phyloP scores from a whole-genome alignment of 352 stramenopile genomes.

The Globisporangium alternatum region DNA sequence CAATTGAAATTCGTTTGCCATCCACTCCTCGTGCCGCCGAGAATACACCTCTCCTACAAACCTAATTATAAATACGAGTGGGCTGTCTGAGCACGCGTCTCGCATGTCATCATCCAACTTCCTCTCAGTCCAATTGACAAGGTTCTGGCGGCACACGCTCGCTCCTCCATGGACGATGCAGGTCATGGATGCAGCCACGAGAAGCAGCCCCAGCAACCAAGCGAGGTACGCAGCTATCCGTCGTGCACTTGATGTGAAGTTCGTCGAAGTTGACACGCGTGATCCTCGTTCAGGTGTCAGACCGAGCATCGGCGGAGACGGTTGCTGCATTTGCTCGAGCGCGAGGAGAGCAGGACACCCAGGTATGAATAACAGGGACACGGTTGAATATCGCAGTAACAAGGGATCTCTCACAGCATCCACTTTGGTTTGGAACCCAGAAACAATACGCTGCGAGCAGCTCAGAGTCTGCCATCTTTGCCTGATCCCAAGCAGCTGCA shows the following conservation, averaged over 20 bases:
- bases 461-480: conserved; percentile 37
- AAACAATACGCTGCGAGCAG: conserved; percentile 17
- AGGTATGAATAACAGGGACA: conserved; percentile 11
- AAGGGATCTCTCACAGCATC: too few species aligned
- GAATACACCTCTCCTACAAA: background rate
- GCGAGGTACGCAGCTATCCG: background rate
- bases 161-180: background rate
- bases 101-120: background rate
- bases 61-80: background rate
- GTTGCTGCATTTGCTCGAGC: conserved; percentile 25
- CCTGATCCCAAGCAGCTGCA: conserved; percentile 12
- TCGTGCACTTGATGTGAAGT: background rate
- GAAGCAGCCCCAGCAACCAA: conserved; percentile 1
- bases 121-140: background rate
- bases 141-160: background rate
- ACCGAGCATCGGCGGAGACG: conserved; percentile 21
- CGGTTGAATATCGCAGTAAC: too few species aligned
- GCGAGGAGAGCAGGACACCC: conserved; percentile 21
- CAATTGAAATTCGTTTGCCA: background rate
- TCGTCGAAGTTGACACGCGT: too few species aligned
- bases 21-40: background rate
- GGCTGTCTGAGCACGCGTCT: background rate
- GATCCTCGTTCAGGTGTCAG: conserved; percentile 12
- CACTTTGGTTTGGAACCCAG: background rate
- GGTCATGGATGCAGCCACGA: conserved; percentile 1